Conservation (phyloP, 768 basidiomycete species). For the Tylopilus intermedius region DNA sequence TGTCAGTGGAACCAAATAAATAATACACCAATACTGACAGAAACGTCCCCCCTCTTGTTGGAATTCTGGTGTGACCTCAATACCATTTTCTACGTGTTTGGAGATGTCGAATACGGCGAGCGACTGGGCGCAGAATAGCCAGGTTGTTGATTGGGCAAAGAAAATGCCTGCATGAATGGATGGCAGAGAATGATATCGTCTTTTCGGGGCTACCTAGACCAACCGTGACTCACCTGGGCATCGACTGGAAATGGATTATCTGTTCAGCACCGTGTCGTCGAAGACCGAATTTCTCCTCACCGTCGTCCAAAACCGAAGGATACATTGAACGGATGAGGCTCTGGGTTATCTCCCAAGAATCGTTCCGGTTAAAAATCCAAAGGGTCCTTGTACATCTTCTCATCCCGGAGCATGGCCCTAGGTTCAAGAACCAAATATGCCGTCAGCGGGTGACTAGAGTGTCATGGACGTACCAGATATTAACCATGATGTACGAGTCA, state of each 20-base stretch:
- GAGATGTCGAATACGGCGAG: slow-evolving; percentile 43
- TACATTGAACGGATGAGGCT: slow-evolving; percentile 9
- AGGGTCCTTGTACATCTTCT: slow-evolving; percentile 12
- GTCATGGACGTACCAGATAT: slow-evolving; percentile 4
- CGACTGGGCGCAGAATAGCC: slow-evolving; percentile 26
- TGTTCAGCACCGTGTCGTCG: too few species aligned
- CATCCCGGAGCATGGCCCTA: slow-evolving; percentile 21
- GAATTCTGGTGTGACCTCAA: slow-evolving; percentile 42
- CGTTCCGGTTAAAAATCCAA: slow-evolving; percentile 22
- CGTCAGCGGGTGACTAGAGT: too few species aligned
- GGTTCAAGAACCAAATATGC: not conserved
- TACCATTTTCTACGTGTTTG: slow-evolving; percentile 37
- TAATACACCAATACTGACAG: not conserved
- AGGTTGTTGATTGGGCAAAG: slow-evolving; percentile 25
- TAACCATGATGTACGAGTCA: slow-evolving; percentile 14
- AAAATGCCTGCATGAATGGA: slow-evolving; percentile 17
- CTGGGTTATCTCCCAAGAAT: slow-evolving; percentile 16
- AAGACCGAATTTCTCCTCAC: not conserved
- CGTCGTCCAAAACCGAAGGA: slow-evolving; percentile 20
- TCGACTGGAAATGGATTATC: too few species aligned
- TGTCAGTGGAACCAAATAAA: too few species aligned
- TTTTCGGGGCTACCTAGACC: too few species aligned
- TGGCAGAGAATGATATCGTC: too few species aligned
- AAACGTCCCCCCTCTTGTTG: slow-evolving; percentile 16
- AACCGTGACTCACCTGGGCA: too few species aligned